These are phyloP conservation scores for Rehmannia glutinosa DNA, from an alignment of 257 asterid genomes.

Conservation along the genomic window DNA sequence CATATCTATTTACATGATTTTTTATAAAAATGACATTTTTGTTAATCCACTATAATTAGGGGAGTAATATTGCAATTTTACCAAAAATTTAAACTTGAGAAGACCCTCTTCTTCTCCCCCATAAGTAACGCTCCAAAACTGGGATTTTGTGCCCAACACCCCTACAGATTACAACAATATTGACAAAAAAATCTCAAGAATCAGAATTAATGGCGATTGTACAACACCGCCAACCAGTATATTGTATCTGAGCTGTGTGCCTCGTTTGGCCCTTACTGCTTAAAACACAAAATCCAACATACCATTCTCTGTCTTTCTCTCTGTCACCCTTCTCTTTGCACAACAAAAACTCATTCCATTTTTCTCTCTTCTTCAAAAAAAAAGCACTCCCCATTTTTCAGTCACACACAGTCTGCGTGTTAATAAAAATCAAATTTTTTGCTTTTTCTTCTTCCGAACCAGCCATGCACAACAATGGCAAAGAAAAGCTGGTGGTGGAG, in stretches of 20 bases:
- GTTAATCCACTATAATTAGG: too few species aligned
- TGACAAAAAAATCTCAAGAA: background rate
- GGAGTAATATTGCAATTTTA: too few species aligned
- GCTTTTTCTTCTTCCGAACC: too few species aligned
- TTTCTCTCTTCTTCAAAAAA: background rate
- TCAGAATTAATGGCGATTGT: slow-evolving; percentile 28
- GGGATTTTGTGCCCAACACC: slow-evolving; percentile 21
- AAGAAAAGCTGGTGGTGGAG: slow-evolving; percentile 81
- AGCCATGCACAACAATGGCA: slow-evolving; percentile 47
- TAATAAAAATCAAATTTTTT: too few species aligned
- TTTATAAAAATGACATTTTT: too few species aligned
- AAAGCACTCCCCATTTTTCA: too few species aligned
- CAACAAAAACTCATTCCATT: slow-evolving; percentile 19
- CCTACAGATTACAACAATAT: too few species aligned
- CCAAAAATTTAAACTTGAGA: too few species aligned
- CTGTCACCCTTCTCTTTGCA: slow-evolving; percentile 10
- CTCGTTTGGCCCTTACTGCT: background rate
- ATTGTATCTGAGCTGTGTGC: slow-evolving; percentile 14
- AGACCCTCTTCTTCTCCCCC: background rate
- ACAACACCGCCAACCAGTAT: slow-evolving; percentile 17
- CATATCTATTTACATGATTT: too few species aligned
- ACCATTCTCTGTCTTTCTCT: slow-evolving; percentile 14
- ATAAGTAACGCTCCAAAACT: background rate
- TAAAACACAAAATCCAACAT: slow-evolving; percentile 26
- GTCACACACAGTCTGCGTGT: too few species aligned